phyloP scores from a whole-genome alignment of 108 stramenopile species.

The Parmales sp. region DNA sequence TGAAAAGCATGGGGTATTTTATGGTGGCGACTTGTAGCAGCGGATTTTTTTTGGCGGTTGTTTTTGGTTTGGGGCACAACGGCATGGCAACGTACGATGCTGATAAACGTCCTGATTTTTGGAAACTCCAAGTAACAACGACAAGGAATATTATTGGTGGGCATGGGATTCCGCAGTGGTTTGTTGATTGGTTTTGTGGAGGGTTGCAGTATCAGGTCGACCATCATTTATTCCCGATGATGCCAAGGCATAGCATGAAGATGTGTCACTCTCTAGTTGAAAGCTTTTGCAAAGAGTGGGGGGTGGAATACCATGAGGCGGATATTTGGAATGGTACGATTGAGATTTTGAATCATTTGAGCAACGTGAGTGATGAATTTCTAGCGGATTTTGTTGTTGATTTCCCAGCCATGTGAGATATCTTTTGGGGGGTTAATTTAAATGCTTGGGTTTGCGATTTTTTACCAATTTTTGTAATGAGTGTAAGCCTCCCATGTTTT shows the following conservation, averaged over 20 bases:
- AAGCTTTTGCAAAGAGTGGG: constrained; percentile 93
- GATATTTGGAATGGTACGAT: constrained; percentile 63
- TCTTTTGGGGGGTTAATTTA: background rate
- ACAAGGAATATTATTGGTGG: constrained; percentile 93
- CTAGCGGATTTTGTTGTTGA: constrained; percentile 64
- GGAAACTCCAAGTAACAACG: constrained; percentile 96
- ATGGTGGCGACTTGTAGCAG: constrained; percentile 45
- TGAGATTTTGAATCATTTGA: constrained; percentile 67
- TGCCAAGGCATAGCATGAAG: constrained; percentile 86
- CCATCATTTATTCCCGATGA: constrained; percentile 95
- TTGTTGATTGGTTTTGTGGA: constrained; percentile 97
- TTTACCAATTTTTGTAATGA: too few species aligned
- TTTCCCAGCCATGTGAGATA: constrained; percentile 77
- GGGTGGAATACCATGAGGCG: constrained; percentile 83
- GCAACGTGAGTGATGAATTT: constrained; percentile 63
- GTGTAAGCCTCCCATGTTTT: too few species aligned
- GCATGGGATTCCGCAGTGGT: constrained; percentile 79
- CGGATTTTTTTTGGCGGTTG: constrained; percentile 88
- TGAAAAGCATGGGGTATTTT: constrained; percentile 51
- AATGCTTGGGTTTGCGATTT: too few species aligned
- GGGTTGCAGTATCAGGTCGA: constrained; percentile 98
- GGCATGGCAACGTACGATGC: constrained; percentile 96
- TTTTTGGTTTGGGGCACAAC: constrained; percentile 98
- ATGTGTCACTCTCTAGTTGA: constrained; percentile 80
- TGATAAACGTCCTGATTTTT: constrained; percentile 89